Base-by-base conservation (phyloP, 139 green algal genomes). In the Ulvella scutata region DNA sequence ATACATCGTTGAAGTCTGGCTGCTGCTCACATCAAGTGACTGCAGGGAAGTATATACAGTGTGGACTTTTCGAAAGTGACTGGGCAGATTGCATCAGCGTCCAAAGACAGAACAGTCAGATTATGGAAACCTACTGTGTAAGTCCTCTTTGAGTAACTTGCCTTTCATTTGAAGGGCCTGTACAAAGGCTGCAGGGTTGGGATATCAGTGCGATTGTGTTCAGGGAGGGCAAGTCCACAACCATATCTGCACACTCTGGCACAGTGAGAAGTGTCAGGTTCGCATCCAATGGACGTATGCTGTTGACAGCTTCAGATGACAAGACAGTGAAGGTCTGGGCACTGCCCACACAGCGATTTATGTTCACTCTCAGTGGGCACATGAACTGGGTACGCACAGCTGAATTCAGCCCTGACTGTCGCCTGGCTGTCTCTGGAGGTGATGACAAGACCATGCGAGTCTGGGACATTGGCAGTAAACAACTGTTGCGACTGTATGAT, bases 291-390 rank as follows among this genome's bases (percentile, higher is more conserved):
- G 91, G 91, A 43, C 81, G 78, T 34, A 83, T 85, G 78, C 87
- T 96, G 35, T 76, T 91, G 33, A 90, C 89, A 17, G 85, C 75
- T 40, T 86, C 86, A 17, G 91, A 96, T 77, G 91, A 96, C 81
- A 96, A 96, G 78, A 93, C 87, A 3, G 77, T 95, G 62, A 96
- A 96, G 87, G 85, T 96, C 33, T 96, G 91, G 91, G 87, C 86
- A 0, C 76, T 93, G 35, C 85, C 85, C 0, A 83, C 79, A 0
- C 90, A 94, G 81, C 83, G 84, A 29, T 96, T 96, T 83, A 79
- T 86, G 37, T 89, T 82, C 82, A 92, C 86, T 28, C 80, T 96
- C 37, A 79, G 76, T 4, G 91, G 91, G 0, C 91, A 96, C 84
- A 85, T 81, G 67, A 96, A 96, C 83, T 96, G 91, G 91, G 89